Conservation (phyloP, 495 filamentous ascomycete genomes). For the Cryomyces minteri region DNA sequence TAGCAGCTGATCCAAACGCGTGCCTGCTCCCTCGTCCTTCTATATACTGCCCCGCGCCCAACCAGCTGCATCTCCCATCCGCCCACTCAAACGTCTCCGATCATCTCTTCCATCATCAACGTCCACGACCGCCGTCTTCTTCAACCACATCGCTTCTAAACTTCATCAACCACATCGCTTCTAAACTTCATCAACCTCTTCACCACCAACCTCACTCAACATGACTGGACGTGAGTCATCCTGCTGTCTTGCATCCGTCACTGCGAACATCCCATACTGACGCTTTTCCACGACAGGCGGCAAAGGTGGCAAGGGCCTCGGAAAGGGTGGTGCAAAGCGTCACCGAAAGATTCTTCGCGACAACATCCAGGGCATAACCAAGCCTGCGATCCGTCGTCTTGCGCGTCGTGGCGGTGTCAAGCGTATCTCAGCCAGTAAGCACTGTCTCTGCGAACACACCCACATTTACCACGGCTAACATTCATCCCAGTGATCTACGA, state of each 20-base stretch:
- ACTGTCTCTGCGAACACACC: neutral
- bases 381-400: slow-evolving; percentile 99
- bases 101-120: slow-evolving; percentile 3
- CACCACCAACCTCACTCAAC: slow-evolving; percentile 21
- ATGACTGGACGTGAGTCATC: slow-evolving; percentile 93
- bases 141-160: neutral
- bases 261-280: slow-evolving; percentile 7
- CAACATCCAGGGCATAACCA: slow-evolving; percentile 87
- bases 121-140: neutral
- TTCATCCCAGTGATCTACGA: slow-evolving; percentile 72
- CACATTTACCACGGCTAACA: slow-evolving; percentile 2
- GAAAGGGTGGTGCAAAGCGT: slow-evolving; percentile 49
- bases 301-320: slow-evolving; percentile 31
- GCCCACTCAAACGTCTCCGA: slow-evolving; percentile 2
- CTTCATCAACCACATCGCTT: slow-evolving; percentile 7
- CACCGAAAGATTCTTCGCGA: slow-evolving; percentile 31
- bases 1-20: neutral
- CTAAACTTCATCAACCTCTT: slow-evolving; percentile 10
- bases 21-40: neutral
- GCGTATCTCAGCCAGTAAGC: slow-evolving; percentile 94
- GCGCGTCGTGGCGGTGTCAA: slow-evolving; percentile 43
- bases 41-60: neutral
- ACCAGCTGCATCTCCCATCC: slow-evolving; percentile 1
- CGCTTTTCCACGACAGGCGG: slow-evolving; percentile 19
- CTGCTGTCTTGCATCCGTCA: slow-evolving; percentile 1